These are phyloP conservation scores for Sclerotinia spermophila DNA, from an alignment of 2,329 filamentous ascomycete species.

Conservation along the genomic window DNA sequence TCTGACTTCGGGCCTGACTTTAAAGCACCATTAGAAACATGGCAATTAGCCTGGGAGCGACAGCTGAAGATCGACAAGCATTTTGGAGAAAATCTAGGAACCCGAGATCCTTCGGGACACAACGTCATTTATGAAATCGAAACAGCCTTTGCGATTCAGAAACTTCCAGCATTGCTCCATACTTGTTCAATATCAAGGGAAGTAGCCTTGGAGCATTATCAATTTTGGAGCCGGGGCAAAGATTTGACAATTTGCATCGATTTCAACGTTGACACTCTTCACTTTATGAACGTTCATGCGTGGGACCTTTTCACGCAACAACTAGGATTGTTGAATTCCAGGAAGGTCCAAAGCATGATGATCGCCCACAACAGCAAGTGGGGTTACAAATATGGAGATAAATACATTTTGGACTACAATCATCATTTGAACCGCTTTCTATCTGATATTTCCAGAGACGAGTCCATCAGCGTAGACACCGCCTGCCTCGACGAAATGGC, in stretches of 20 bases:
- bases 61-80: not conserved
- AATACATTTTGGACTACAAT: not conserved
- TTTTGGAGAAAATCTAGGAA: not conserved
- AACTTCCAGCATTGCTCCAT: not conserved
- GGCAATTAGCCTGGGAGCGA: not conserved
- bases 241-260: not conserved
- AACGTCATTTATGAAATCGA: not conserved
- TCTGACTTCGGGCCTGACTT: not conserved
- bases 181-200: not conserved
- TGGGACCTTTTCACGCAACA: not conserved
- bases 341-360: not conserved
- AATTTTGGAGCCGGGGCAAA: not conserved
- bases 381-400: not conserved
- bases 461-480: not conserved
- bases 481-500: not conserved
- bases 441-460: no score
- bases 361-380: not conserved
- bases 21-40: not conserved
- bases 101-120: not conserved
- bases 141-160: not conserved
- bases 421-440: not conserved
- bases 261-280: not conserved
- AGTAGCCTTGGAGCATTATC: not conserved
- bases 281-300: not conserved
- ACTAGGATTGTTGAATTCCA: not conserved